These are phyloP conservation scores for Neopestalotiopsis sp. DNA, from an alignment of 2,329 filamentous ascomycete species.

Conservation along the genomic window DNA sequence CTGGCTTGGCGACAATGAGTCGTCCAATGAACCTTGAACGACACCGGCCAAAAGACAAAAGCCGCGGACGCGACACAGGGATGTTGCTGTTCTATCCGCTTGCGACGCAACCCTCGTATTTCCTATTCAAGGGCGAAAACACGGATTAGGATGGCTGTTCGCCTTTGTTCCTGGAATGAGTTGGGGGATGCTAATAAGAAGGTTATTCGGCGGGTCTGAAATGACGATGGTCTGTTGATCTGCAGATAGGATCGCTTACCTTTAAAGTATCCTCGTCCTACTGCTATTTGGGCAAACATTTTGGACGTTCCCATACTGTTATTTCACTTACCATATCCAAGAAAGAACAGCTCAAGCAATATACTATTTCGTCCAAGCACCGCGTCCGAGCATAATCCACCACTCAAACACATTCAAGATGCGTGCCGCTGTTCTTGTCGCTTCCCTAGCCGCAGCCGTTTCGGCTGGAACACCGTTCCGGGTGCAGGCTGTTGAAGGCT, in stretches of 20 bases:
- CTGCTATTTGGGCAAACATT: too few relatives aligned
- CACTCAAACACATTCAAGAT: slow-evolving; percentile 26
- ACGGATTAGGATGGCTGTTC: slow-evolving; percentile 1
- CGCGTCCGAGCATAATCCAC: background rate
- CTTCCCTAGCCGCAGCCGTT: slow-evolving; percentile 27
- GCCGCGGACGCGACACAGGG: slow-evolving; percentile 1
- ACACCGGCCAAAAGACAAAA: slow-evolving; percentile 5
- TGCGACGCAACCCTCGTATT: slow-evolving; percentile 17
- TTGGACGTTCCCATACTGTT: background rate
- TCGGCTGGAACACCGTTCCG: slow-evolving; percentile 29
- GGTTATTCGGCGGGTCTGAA: slow-evolving; percentile 12
- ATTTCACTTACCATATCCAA: background rate
- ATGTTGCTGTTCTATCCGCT: slow-evolving; percentile 8
- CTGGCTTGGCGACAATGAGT: slow-evolving; percentile 12
- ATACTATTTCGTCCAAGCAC: background rate
- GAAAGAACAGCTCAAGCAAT: background rate
- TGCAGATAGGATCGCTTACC: slow-evolving; percentile 5
- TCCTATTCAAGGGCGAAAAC: slow-evolving; percentile 14
- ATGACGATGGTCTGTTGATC: slow-evolving; percentile 5
- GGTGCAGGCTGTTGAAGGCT: slow-evolving; percentile 28
- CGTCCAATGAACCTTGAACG: slow-evolving; percentile 2
- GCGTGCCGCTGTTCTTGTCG: slow-evolving; percentile 32
- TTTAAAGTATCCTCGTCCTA: background rate
- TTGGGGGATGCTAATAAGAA: slow-evolving; percentile 14
- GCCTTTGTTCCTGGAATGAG: slow-evolving; percentile 6